Evolutionary conservation across 441 rosid genomes (phyloP), one percentile per base, ranked within the genome.

Genomic region (Croton laevigatus): DNA sequence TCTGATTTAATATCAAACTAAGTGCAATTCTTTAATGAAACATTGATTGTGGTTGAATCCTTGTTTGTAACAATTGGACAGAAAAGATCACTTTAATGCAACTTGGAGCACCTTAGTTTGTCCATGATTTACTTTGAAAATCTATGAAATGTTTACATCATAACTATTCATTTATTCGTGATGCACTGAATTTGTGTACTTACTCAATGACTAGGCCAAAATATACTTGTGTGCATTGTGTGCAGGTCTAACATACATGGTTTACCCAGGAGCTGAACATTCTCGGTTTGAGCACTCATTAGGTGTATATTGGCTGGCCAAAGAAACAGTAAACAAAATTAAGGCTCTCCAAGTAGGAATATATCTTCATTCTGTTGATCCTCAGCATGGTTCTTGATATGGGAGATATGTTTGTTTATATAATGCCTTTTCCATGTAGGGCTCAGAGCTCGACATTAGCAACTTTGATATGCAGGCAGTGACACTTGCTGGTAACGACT

Each of bases 231-330:
- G 22, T 69, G 62, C 83, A 89, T 69, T 52, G 8, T 63, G 22
- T 69, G 62, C 83, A 89, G 94, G 94, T 69, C 62, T 87, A 62
- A 38, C 84, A 6, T 20, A 86, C 80, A 76, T 82, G 88, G 89
- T 89, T 40, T 89, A 84, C 71, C 95, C 95, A 32, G 95, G 91
- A 68, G 91, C 95, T 67, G 91, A 86, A 34, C 95, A 89, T 79
- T 86, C 95, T 76, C 83, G 95, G 14, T 89, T 87, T 78, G 95
- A 89, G 78, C 91, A 89, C 78, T 87, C 91, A 37, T 81, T 89
- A 53, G 95, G 95, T 60, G 95, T 87, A 51, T 84, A 82, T 72
- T 79, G 84, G 80, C 82, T 87, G 20, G 91, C 95, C 37, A 80
- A 86, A 71, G 80, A 81, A 75, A 90, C 88, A 52, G 73, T 83